Evolutionary conservation across 2,329 filamentous ascomycete genomes (phyloP).

Genomic region (Talaromyces rugulosus): DNA sequence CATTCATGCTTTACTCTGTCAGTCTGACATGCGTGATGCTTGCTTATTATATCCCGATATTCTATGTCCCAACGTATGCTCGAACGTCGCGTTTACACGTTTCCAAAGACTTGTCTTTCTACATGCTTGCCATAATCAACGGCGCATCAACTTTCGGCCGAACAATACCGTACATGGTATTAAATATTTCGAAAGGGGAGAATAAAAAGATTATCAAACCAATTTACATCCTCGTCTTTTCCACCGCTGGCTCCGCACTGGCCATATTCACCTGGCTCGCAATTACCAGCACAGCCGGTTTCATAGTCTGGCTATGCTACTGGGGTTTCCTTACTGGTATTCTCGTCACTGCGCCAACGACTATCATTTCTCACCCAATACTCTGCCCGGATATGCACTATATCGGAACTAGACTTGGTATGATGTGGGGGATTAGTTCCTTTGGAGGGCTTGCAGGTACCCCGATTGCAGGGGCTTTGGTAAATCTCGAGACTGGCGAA

Average conservation of each 20-base stretch:
- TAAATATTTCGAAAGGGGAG: background rate
- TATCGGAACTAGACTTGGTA: constrained; percentile 54
- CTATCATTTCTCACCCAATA: constrained; percentile 33
- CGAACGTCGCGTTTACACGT: constrained; percentile 20
- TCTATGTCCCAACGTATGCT: constrained; percentile 42
- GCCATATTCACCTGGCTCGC: constrained; percentile 40
- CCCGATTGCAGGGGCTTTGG: constrained; percentile 26
- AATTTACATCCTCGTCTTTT: constrained; percentile 50
- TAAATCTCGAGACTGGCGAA: background rate
- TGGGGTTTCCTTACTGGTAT: constrained; percentile 51
- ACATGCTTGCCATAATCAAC: constrained; percentile 65
- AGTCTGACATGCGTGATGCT: constrained; percentile 60
- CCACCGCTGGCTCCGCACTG: constrained; percentile 38
- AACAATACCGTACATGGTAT: constrained; percentile 53
- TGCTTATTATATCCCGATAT: constrained; percentile 48
- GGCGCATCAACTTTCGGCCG: constrained; percentile 57
- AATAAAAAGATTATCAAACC: constrained; percentile 53
- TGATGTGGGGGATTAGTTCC: constrained; percentile 48
- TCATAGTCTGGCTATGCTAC: constrained; percentile 39
- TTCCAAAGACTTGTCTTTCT: constrained; percentile 53
- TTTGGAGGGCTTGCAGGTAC: constrained; percentile 28
- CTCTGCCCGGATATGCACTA: constrained; percentile 47
- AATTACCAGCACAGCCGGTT: constrained; percentile 32
- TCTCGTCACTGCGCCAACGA: constrained; percentile 43
- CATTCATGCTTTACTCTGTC: constrained; percentile 43